A percentile compares a stretch with the other conserved stretches of the same genome.
phyloP scores from a whole-genome alignment of 176 grass and related monocot species.

The Oryza brachyantha region DNA sequence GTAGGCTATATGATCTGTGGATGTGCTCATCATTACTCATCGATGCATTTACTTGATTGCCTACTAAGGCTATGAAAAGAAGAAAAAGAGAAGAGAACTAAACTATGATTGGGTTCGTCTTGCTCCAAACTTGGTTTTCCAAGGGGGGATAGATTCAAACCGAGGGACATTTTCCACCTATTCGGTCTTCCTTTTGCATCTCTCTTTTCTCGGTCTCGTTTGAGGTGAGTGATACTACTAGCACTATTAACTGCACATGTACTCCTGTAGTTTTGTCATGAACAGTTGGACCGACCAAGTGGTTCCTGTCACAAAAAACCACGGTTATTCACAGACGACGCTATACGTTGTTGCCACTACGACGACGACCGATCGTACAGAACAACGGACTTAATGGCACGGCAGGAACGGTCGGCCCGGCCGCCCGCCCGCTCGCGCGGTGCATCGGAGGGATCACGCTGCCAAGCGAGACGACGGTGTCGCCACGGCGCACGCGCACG shows the following conservation, averaged over 20 bases:
- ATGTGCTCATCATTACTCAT: constrained; percentile 6
- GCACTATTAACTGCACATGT: background rate
- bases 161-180: background rate
- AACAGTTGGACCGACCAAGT: background rate
- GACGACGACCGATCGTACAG: background rate
- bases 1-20: background rate
- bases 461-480: constrained; percentile 39
- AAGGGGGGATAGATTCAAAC: background rate
- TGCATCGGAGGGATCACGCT: constrained; percentile 31
- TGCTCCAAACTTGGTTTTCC: constrained; percentile 3
- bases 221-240: no score
- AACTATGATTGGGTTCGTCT: background rate
- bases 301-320: background rate
- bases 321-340: background rate
- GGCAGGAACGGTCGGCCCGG: constrained; percentile 25
- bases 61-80: constrained; percentile 42
- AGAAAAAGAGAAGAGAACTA: background rate
- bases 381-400: background rate
- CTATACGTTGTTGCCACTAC: background rate
- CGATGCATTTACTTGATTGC: constrained; percentile 21
- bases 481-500: constrained; percentile 36
- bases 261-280: background rate
- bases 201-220: background rate
- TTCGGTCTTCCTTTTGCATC: background rate
- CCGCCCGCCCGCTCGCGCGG: background rate